Evolutionary conservation across 345 rosid species (phyloP).

Genomic region (Sisymbrium irio): DNA sequence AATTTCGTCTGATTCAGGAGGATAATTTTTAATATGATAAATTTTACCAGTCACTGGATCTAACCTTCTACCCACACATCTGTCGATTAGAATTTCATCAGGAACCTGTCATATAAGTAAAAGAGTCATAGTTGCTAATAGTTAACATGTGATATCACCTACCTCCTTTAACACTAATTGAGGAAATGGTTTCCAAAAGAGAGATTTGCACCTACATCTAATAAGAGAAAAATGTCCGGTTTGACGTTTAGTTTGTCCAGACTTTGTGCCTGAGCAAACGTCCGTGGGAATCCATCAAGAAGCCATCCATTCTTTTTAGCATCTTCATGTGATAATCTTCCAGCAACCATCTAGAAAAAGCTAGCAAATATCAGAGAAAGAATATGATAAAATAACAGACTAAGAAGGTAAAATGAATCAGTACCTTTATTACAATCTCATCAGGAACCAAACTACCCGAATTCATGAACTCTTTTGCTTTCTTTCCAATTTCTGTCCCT

Average conservation of each 20-base stretch:
- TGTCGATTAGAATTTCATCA: slow-evolving; percentile 82
- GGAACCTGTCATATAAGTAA: slow-evolving; percentile 73
- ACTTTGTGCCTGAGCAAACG: slow-evolving; percentile 71
- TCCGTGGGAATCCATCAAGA: slow-evolving; percentile 89
- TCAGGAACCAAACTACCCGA: slow-evolving; percentile 83
- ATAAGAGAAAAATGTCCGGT: slow-evolving; percentile 68
- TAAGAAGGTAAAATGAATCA: background rate
- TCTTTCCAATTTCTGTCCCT: slow-evolving; percentile 72
- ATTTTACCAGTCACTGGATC: slow-evolving; percentile 77
- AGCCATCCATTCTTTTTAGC: slow-evolving; percentile 84
- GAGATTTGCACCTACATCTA: slow-evolving; percentile 53
- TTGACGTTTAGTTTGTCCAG: slow-evolving; percentile 63
- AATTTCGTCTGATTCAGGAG: slow-evolving; percentile 69
- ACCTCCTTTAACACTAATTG: background rate
- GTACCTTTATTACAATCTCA: slow-evolving; percentile 76
- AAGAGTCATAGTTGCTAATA: slow-evolving; percentile 17
- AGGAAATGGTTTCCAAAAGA: background rate
- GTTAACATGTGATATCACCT: background rate
- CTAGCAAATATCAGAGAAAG: slow-evolving; percentile 1
- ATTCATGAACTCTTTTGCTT: slow-evolving; percentile 78
- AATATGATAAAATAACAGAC: background rate
- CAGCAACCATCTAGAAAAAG: slow-evolving; percentile 58
- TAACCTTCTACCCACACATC: slow-evolving; percentile 88
- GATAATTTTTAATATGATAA: slow-evolving; percentile 68
- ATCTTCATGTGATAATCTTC: slow-evolving; percentile 61